These are phyloP conservation scores for Chlamydomonas applanata DNA, from an alignment of 139 green algal genomes.

Conservation along the genomic window DNA sequence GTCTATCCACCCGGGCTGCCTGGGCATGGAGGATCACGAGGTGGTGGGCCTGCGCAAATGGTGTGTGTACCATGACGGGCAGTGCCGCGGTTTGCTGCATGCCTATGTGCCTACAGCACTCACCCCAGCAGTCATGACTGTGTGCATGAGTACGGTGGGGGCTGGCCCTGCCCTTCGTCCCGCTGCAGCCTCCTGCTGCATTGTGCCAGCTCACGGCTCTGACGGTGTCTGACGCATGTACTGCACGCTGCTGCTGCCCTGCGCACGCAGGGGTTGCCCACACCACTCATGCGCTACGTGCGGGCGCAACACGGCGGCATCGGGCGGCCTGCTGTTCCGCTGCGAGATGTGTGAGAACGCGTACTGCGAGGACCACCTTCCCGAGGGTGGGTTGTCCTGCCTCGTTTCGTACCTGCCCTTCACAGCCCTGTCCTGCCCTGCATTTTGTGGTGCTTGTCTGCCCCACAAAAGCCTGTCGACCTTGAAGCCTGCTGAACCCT, in stretches of 20 bases:
- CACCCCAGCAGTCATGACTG: no score
- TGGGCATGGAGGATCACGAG: conserved; percentile 37
- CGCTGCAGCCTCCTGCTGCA: background rate
- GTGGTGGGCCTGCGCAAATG: conserved; percentile 6
- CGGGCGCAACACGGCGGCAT: conserved; percentile 31
- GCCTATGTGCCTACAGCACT: no score
- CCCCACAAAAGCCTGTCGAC: no score
- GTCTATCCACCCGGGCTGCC: conserved; percentile 58
- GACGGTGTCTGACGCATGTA: background rate
- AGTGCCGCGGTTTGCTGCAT: background rate
- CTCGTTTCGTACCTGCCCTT: no score
- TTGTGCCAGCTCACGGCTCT: background rate
- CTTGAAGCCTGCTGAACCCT: no score
- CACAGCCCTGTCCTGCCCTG: no score
- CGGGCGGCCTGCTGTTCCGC: conserved; percentile 63
- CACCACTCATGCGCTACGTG: conserved; percentile 55
- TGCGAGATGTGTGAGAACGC: conserved; percentile 49
- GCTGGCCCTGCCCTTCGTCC: background rate
- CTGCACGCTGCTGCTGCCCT: background rate
- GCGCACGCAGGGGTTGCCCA: conserved; percentile 41
- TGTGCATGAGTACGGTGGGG: no score
- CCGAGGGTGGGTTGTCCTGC: conserved; percentile 17
- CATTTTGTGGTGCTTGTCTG: no score
- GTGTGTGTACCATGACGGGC: background rate
- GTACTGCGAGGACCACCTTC: conserved; percentile 69